phyloP scores from a whole-genome alignment of 2,329 filamentous ascomycete genomes.

The Cordyceps cateniannulata region DNA sequence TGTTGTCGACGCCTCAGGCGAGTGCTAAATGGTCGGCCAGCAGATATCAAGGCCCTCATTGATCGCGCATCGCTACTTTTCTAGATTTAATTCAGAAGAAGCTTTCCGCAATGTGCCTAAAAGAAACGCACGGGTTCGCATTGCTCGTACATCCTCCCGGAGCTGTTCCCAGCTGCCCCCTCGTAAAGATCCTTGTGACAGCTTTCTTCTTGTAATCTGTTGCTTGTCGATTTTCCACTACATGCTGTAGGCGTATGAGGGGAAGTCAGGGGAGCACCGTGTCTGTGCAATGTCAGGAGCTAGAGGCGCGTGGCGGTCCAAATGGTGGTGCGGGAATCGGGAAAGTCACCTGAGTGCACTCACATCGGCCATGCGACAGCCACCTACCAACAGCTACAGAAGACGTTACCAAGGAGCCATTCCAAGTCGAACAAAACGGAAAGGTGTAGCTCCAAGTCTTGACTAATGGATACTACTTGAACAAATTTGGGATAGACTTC shows the following conservation, averaged over 20 bases:
- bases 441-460: too few relatives aligned
- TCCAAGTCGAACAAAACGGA: neutral
- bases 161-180: neutral
- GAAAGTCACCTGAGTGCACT: neutral
- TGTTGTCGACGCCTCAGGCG: conserved; percentile 2
- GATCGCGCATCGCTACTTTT: neutral
- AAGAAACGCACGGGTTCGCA: neutral
- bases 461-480: too few relatives aligned
- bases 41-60: neutral
- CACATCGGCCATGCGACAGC: too few relatives aligned
- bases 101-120: neutral
- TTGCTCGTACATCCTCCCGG: neutral
- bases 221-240: too few relatives aligned
- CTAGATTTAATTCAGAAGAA: neutral
- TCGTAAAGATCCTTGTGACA: too few relatives aligned
- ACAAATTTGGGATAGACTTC: too few relatives aligned
- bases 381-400: neutral
- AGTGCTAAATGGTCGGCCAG: neutral
- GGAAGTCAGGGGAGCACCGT: too few relatives aligned
- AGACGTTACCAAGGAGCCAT: too few relatives aligned
- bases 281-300: too few relatives aligned
- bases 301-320: neutral
- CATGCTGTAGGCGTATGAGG: too few relatives aligned
- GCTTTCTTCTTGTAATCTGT: too few relatives aligned
- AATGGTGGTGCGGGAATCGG: neutral